phyloP scores from a whole-genome alignment of 2,329 filamentous ascomycete species.

The Alternaria incomplexa region DNA sequence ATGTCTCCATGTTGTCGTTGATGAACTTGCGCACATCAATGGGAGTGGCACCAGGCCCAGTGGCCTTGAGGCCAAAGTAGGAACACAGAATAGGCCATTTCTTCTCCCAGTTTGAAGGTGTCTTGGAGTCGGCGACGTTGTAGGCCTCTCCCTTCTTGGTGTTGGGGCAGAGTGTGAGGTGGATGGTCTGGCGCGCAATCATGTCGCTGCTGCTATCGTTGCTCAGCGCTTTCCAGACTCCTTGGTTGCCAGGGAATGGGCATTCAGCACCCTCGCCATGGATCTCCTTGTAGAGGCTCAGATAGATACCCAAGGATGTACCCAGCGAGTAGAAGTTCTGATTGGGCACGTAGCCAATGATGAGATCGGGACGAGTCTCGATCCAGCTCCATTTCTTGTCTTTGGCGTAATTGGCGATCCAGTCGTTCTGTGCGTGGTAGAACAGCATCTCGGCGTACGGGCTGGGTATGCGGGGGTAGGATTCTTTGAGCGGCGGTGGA shows the following conservation, averaged over 20 bases:
- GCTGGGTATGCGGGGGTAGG: slow-evolving; percentile 16
- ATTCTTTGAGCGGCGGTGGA: slow-evolving; percentile 10
- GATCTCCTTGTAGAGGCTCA: slow-evolving; percentile 46
- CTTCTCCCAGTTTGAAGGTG: slow-evolving; percentile 46
- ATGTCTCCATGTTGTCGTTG: slow-evolving; percentile 32
- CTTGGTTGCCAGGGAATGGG: slow-evolving; percentile 48
- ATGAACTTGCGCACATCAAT: slow-evolving; percentile 38
- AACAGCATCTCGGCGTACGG: slow-evolving; percentile 48
- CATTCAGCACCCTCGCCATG: slow-evolving; percentile 47
- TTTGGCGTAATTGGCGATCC: slow-evolving; percentile 40
- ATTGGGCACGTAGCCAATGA: slow-evolving; percentile 52
- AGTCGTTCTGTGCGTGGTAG: slow-evolving; percentile 52
- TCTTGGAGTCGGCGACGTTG: slow-evolving; percentile 52
- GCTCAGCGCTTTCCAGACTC: slow-evolving; percentile 46
- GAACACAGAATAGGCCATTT: slow-evolving; percentile 56
- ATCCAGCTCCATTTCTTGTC: slow-evolving; percentile 50
- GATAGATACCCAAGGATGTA: slow-evolving; percentile 47
- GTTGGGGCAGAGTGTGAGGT: slow-evolving; percentile 48
- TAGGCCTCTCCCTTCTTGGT: slow-evolving; percentile 46
- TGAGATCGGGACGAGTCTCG: slow-evolving; percentile 51
- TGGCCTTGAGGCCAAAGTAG: slow-evolving; percentile 54
- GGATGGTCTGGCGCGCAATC: slow-evolving; percentile 51
- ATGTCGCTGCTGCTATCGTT: slow-evolving; percentile 49
- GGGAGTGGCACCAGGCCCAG: slow-evolving; percentile 23
- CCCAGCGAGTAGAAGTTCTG: slow-evolving; percentile 49